Evolutionary conservation across 2,329 filamentous ascomycete genomes (phyloP).

Genomic region (Trichoderma sp.): DNA sequence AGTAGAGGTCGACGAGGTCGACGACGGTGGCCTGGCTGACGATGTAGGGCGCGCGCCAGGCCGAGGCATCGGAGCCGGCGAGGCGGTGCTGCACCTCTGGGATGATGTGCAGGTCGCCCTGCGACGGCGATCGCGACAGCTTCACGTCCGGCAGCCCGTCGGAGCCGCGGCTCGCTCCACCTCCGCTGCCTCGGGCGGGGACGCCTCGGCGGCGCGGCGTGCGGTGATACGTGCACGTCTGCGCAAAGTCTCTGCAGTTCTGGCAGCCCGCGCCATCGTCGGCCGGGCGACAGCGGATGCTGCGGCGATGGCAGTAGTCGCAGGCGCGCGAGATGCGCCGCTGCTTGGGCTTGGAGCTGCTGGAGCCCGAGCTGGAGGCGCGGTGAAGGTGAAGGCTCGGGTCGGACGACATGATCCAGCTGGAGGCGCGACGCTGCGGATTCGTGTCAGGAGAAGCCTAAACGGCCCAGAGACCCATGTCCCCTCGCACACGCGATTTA

Average conservation of each 20-base stretch:
- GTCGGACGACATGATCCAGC: conserved; percentile 19
- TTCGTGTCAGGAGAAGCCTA: conserved; percentile 18
- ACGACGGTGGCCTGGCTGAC: conserved; percentile 35
- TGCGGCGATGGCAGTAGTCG: conserved; percentile 50
- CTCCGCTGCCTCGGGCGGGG: conserved; percentile 20
- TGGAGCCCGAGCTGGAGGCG: not conserved
- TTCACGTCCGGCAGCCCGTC: conserved; percentile 14
- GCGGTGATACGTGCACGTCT: conserved; percentile 49
- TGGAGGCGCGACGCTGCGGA: not conserved
- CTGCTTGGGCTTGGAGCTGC: conserved; percentile 26
- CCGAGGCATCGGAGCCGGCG: not conserved
- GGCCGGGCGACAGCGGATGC: conserved; percentile 34
- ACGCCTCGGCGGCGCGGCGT: conserved; percentile 43
- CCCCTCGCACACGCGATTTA: conserved; percentile 13
- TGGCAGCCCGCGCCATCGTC: conserved; percentile 46
- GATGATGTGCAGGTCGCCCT: conserved; percentile 14
- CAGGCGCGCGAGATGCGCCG: conserved; percentile 29
- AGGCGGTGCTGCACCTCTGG: conserved; percentile 6
- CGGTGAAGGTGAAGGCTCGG: not conserved
- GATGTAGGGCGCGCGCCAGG: conserved; percentile 26
- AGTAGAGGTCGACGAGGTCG: conserved; percentile 51
- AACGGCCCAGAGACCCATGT: conserved; percentile 20
- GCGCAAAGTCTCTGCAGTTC: conserved; percentile 52
- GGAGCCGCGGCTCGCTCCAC: conserved; percentile 4
- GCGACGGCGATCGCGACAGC: conserved; percentile 17